Evolutionary conservation across 495 filamentous ascomycete species (phyloP).

Genomic region (Penicillium crystallinum): DNA sequence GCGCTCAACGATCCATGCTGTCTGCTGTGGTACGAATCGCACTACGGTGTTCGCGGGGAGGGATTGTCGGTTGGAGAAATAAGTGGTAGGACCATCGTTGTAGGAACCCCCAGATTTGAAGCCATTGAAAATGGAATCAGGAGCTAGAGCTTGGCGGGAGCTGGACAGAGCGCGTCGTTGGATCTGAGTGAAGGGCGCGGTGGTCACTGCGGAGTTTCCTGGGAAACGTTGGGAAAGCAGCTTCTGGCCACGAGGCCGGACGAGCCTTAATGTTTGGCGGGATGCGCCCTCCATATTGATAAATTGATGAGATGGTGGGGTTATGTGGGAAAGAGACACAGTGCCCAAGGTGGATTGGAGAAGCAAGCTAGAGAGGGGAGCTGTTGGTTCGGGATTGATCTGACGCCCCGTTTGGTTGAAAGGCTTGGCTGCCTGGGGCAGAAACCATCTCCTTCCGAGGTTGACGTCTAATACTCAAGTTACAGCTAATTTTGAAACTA

Average conservation of each 20-base stretch:
- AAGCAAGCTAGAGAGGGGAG: slow-evolving; percentile 14
- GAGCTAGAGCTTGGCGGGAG: slow-evolving; percentile 27
- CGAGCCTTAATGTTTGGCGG: slow-evolving; percentile 34
- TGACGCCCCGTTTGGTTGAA: slow-evolving; percentile 11
- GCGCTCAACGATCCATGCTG: slow-evolving; percentile 98
- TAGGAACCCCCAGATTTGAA: slow-evolving; percentile 19
- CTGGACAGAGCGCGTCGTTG: slow-evolving; percentile 33
- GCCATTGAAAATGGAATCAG: slow-evolving; percentile 30
- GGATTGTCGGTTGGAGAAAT: slow-evolving; percentile 56
- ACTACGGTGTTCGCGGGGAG: slow-evolving; percentile 91
- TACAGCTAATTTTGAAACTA: too few species aligned
- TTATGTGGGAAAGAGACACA: background rate
- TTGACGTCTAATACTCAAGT: background rate
- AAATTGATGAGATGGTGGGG: background rate
- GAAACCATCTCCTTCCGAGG: background rate
- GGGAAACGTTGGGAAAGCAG: slow-evolving; percentile 21
- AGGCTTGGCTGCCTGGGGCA: slow-evolving; percentile 25
- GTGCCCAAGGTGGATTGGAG: background rate
- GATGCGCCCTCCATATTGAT: slow-evolving; percentile 39
- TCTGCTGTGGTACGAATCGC: slow-evolving; percentile 97
- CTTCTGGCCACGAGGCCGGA: slow-evolving; percentile 25
- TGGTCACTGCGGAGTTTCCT: slow-evolving; percentile 11
- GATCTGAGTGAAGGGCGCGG: slow-evolving; percentile 21
- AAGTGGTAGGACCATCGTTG: slow-evolving; percentile 29
- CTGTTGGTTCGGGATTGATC: slow-evolving; percentile 15